Conservation (phyloP, 495 filamentous ascomycete genomes). For the Penicillium turbatum region DNA sequence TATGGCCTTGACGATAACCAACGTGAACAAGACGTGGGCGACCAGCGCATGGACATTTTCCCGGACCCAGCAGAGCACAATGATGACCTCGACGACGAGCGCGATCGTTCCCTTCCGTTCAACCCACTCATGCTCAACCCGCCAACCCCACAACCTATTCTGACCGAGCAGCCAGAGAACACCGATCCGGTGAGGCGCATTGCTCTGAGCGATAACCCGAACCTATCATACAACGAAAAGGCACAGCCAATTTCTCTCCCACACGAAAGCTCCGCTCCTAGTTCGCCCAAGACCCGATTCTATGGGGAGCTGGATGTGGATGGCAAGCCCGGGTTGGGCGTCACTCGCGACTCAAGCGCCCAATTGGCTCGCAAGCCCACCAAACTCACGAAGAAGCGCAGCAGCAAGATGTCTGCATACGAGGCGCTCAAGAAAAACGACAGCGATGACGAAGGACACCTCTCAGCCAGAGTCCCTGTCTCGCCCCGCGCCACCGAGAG, state of each 20-base stretch:
- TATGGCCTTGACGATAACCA: conserved; percentile 38
- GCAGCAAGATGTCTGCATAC: conserved; percentile 33
- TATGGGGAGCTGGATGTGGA: conserved; percentile 36
- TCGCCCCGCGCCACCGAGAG: conserved; percentile 32
- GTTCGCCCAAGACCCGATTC: conserved; percentile 29
- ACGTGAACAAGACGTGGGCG: conserved; percentile 36
- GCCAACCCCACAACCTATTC: conserved; percentile 44
- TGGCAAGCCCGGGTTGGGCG: conserved; percentile 20
- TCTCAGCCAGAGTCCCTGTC: conserved; percentile 2
- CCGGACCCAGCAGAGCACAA: conserved; percentile 47
- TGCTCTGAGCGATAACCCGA: conserved; percentile 35
- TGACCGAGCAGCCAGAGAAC: conserved; percentile 19
- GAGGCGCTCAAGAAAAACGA: conserved; percentile 36
- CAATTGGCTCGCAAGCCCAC: conserved; percentile 23
- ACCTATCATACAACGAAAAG: conserved; percentile 29
- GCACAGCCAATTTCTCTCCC: conserved; percentile 11
- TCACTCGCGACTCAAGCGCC: conserved; percentile 24
- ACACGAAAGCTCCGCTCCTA: conserved; percentile 16
- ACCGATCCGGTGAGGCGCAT: conserved; percentile 25
- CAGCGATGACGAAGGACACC: conserved; percentile 22
- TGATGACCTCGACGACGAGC: conserved; percentile 36
- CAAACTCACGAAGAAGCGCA: conserved; percentile 34
- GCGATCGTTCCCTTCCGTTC: conserved; percentile 28
- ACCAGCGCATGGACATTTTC: conserved; percentile 38
- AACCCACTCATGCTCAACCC: conserved; percentile 52